Conservation (phyloP, 352 stramenopile genomes). For the Pythium vanterpoolii region DNA sequence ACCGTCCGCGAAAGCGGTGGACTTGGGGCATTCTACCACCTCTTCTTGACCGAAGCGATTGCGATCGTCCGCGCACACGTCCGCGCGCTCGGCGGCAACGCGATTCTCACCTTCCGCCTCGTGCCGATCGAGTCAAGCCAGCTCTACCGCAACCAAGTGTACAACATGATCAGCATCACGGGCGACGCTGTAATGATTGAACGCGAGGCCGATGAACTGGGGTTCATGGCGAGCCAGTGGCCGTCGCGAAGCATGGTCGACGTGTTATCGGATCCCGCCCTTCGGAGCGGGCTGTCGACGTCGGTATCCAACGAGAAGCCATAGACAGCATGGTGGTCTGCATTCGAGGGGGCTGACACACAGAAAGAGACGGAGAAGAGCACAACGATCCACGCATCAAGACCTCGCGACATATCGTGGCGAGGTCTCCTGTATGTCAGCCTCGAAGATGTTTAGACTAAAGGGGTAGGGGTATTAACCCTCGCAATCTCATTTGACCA, state of each 20-base stretch:
- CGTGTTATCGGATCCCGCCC: neutral
- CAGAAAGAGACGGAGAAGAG: neutral
- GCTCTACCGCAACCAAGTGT: slow-evolving; percentile 87
- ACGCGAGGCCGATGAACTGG: slow-evolving; percentile 31
- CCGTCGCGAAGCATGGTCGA: neutral
- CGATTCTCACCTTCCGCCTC: slow-evolving; percentile 84
- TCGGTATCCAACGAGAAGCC: neutral
- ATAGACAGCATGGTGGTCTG: neutral
- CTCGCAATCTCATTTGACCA: slow-evolving; percentile 1
- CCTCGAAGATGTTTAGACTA: slow-evolving; percentile 3
- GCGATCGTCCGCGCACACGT: slow-evolving; percentile 85
- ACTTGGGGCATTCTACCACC: slow-evolving; percentile 82
- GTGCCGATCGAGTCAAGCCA: slow-evolving; percentile 87
- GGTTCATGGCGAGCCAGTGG: slow-evolving; percentile 28
- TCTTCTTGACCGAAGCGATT: slow-evolving; percentile 86
- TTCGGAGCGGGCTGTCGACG: neutral
- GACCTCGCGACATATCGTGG: neutral
- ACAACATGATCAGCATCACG: slow-evolving; percentile 92
- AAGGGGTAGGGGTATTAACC: neutral
- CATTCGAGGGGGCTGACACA: neutral
- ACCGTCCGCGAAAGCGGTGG: slow-evolving; percentile 84
- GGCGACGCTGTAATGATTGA: slow-evolving; percentile 83
- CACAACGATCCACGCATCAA: neutral
- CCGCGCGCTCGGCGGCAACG: slow-evolving; percentile 76
- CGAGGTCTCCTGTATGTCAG: neutral